phyloP scores from a whole-genome alignment of 2,329 filamentous ascomycete genomes.

The Huntiella decipiens region DNA sequence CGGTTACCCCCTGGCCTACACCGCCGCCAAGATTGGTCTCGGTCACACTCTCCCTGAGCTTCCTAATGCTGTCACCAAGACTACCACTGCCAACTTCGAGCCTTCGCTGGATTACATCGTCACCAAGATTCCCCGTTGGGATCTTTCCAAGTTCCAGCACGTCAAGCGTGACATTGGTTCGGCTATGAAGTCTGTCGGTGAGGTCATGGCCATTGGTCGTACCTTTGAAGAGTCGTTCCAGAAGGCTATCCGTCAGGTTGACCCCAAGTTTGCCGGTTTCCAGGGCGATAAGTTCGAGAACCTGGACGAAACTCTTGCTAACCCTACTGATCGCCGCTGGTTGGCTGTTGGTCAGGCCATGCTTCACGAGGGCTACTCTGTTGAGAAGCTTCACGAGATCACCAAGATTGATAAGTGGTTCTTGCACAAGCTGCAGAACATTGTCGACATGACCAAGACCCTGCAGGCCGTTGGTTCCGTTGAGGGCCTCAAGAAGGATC shows the following conservation, averaged over 20 bases:
- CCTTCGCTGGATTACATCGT: conserved; percentile 95
- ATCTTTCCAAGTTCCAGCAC: conserved; percentile 96
- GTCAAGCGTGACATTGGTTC: conserved; percentile 95
- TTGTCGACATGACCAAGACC: conserved; percentile 76
- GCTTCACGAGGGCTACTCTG: conserved; percentile 89
- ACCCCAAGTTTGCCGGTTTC: conserved; percentile 80
- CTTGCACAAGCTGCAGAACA: conserved; percentile 92
- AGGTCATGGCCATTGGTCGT: conserved; percentile 97
- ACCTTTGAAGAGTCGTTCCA: conserved; percentile 99
- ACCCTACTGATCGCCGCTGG: conserved; percentile 94
- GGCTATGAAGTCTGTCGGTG: conserved; percentile 97
- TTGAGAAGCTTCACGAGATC: conserved; percentile 78
- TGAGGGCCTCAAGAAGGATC: conserved; percentile 69
- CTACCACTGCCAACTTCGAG: conserved; percentile 97
- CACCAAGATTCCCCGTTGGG: conserved; percentile 97
- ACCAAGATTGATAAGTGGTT: conserved; percentile 99
- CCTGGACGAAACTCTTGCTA: conserved; percentile 71
- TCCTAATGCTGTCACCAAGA: conserved; percentile 95
- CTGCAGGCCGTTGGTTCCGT: conserved; percentile 71
- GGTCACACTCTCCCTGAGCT: conserved; percentile 90
- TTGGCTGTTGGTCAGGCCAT: conserved; percentile 93
- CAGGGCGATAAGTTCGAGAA: conserved; percentile 91
- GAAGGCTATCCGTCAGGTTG: conserved; percentile 94
- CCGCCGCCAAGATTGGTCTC: conserved; percentile 92
- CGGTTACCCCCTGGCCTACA: conserved; percentile 91